Percentiles rank a stretch among this genome's conserved stretches.
Conservation (phyloP, 2,329 filamentous ascomycete species). For the Chalaropsis ovoidea region DNA sequence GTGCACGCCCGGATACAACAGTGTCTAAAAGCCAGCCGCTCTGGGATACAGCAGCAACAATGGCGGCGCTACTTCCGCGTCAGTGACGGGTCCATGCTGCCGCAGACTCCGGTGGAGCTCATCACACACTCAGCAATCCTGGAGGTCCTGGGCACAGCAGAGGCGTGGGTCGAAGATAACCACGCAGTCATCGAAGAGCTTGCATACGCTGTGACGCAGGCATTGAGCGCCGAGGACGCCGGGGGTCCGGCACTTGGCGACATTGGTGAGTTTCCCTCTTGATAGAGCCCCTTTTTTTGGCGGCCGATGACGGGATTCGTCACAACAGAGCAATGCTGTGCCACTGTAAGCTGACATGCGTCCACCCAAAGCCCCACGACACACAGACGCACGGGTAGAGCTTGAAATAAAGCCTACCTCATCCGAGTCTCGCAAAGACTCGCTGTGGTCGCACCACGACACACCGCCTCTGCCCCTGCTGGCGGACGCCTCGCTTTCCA, state of each 20-base stretch:
- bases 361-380: not conserved
- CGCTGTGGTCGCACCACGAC: not conserved
- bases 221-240: not conserved
- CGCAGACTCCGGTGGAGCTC: not conserved
- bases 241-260: not conserved
- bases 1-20: conserved; percentile 3
- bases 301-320: not conserved
- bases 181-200: not conserved
- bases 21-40: not conserved
- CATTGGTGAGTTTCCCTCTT: not conserved
- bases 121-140: conserved; percentile 5
- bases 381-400: not conserved
- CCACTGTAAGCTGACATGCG: not conserved
- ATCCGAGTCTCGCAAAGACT: conserved; percentile 4
- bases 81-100: not conserved
- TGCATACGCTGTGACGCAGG: not conserved
- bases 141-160: conserved; percentile 1
- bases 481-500: not conserved
- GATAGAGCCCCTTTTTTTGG: not conserved
- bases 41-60: not conserved
- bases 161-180: conserved; percentile 4
- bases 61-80: not conserved
- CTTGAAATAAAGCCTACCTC: not conserved
- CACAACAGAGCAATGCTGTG: too few relatives aligned
- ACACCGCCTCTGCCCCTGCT: not conserved